These are phyloP conservation scores for Tranzscheliella williamsii DNA, from an alignment of 1,284 basidiomycete species.

Conservation along the genomic window DNA sequence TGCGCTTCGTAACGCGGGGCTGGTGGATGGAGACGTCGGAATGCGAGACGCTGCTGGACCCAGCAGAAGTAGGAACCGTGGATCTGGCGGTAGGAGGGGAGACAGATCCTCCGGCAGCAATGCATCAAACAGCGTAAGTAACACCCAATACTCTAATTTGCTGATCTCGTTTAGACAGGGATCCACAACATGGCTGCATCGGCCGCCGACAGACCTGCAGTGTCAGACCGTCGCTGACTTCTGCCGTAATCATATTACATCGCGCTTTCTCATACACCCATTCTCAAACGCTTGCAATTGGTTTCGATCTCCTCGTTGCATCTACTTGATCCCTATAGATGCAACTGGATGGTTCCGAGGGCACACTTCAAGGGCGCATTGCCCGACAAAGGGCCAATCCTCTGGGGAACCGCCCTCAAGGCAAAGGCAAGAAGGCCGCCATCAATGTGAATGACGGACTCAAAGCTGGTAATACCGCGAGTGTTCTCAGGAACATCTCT, in stretches of 20 bases:
- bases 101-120: conserved; percentile 12
- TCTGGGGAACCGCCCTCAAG: conserved; percentile 26
- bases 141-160: neutral
- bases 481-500: conserved; percentile 30
- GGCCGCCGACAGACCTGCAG: neutral
- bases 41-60: conserved; percentile 38
- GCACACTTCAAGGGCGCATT: conserved; percentile 20
- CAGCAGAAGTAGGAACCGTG: conserved; percentile 21
- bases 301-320: neutral
- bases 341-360: neutral
- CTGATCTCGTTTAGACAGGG: neutral
- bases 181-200: neutral
- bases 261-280: neutral
- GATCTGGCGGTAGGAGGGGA: conserved; percentile 19
- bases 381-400: conserved; percentile 35
- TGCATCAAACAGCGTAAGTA: conserved; percentile 31
- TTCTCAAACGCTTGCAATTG: neutral
- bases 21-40: conserved; percentile 30
- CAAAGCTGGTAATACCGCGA: conserved; percentile 25
- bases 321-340: neutral
- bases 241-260: too few relatives aligned
- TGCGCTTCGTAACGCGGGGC: conserved; percentile 37
- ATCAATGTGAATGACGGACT: conserved; percentile 39
- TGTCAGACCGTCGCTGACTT: too few relatives aligned
- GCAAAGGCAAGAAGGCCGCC: conserved; percentile 19